phyloP scores from a whole-genome alignment of 495 filamentous ascomycete genomes.

The Lophium mytilinum region DNA sequence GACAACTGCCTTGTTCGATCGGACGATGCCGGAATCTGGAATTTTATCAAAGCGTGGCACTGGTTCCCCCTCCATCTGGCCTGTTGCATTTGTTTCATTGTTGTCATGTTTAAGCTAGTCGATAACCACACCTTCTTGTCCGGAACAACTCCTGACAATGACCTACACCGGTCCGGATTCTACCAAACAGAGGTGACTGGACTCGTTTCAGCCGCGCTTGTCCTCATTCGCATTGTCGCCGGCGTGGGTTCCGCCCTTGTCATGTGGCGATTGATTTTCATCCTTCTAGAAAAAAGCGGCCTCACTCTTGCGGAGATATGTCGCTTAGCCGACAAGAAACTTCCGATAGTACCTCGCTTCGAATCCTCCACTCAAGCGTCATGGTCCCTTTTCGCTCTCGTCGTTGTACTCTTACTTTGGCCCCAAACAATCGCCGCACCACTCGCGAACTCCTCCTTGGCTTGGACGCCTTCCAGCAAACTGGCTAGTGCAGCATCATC shows the following conservation, averaged over 20 bases:
- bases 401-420: background rate
- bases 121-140: background rate
- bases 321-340: background rate
- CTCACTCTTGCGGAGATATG: background rate
- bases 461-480: background rate
- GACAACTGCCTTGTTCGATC: too few relatives aligned
- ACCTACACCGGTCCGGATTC: background rate
- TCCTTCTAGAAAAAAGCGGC: background rate
- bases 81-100: background rate
- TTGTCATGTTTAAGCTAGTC: background rate
- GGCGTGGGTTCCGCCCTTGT: background rate
- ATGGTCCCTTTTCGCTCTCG: background rate
- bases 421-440: background rate
- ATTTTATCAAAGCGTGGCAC: background rate
- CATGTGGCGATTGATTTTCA: background rate
- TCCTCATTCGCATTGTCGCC: background rate
- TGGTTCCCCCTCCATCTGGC: background rate
- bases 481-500: background rate
- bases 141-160: background rate
- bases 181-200: background rate
- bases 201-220: background rate
- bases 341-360: background rate
- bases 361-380: background rate
- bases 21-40: background rate
- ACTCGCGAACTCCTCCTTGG: background rate